Base-by-base conservation (phyloP, 371 early-diverging fungal species). In the Umbelopsis sp. region DNA sequence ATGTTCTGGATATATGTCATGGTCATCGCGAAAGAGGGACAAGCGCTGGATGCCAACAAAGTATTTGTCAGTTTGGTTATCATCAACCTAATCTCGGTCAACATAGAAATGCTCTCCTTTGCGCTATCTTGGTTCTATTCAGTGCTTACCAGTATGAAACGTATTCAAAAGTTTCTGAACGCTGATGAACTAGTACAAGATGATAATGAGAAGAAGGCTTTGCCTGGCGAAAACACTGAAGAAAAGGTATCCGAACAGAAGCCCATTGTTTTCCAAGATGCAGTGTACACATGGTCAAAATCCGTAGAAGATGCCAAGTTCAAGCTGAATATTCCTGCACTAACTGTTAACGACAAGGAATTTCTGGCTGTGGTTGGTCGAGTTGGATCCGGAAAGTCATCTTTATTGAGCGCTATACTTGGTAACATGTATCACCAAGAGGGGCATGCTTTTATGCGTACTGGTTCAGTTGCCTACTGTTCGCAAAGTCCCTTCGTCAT, bases 181-280 rank as follows among this genome's bases (percentile, higher is more conserved):
- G 81, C 85, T 12, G 91, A 88, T 62, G 91, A 91, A 62, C 76
- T 92, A 35, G 82, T 16, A 32, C 64, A 64, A 64, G n/a, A 11
- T 20, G 25, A 10, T 4, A 1, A 24, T 24, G 44, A 64, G 0
- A n/a, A 44, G 11, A 22, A 24, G 74, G 81, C 51, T 81, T 81
- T 37, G 85, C 96, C 32, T 88, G 97, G 65, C 91, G 95, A 57
- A 78, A 22, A 98, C 67, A 85, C 97, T 16, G 78, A 85, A 64
- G 85, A 44, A 18, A 35, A 22, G 18, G 41, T 22, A 8, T 22
- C 12, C 18, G 22, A 44, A 16, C 18, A 46, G 11, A 9, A 8
- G 8, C 70, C 94, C 8, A 44, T 64, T 35, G 44, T 35, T 3
- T 41, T 64, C n/a, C 44, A 35, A 7, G 46, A 64, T 29, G 46